These are phyloP conservation scores for Aureobasidium sp. DNA, from an alignment of 2,329 filamentous ascomycete genomes.

Conservation along the genomic window DNA sequence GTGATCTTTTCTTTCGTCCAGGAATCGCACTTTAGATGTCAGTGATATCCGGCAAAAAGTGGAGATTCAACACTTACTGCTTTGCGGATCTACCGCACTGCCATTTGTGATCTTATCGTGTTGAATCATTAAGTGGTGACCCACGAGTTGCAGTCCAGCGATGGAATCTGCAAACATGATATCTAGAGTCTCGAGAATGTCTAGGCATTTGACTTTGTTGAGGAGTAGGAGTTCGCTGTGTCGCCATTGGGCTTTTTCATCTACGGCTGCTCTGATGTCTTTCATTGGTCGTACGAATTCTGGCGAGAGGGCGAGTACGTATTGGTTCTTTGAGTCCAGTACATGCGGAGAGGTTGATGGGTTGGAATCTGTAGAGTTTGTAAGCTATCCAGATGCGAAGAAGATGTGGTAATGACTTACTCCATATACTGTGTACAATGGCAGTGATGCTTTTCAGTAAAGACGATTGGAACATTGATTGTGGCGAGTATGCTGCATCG, in stretches of 20 bases:
- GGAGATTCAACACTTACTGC: background rate
- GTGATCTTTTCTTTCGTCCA: background rate
- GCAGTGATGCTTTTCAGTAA: background rate
- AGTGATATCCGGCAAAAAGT: too few species aligned
- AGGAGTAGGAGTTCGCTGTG: background rate
- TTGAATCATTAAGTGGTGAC: background rate
- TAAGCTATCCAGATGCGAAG: background rate
- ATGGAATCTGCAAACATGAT: background rate
- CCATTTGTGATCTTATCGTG: background rate
- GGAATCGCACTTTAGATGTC: background rate
- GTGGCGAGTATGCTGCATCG: background rate
- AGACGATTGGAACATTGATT: background rate
- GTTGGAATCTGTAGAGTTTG: background rate
- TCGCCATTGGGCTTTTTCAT: background rate
- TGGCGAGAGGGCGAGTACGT: background rate
- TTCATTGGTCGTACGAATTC: background rate
- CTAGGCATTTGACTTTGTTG: background rate
- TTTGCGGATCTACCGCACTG: background rate
- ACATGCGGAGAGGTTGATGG: background rate
- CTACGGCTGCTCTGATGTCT: background rate
- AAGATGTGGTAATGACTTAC: background rate
- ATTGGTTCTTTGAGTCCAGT: background rate
- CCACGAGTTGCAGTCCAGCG: background rate
- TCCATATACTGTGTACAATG: background rate
- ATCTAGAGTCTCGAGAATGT: background rate